phyloP scores from a whole-genome alignment of 371 early-diverging fungal species.

The Apophysomyces elegans region DNA sequence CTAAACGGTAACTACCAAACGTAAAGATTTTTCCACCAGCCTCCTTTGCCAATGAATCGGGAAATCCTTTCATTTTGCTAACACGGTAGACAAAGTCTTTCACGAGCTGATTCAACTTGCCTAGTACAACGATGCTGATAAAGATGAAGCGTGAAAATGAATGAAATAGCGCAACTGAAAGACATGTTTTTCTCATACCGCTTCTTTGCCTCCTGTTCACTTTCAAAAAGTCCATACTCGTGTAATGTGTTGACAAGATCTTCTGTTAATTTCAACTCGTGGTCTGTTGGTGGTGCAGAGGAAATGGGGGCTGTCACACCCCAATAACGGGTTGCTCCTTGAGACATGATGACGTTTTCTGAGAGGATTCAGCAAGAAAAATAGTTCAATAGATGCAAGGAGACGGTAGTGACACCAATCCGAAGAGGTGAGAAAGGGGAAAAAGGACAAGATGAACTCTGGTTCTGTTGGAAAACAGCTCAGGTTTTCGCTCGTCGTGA shows the following conservation, averaged over 20 bases:
- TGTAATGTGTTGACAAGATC: conserved; percentile 67
- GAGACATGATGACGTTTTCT: conserved; percentile 20
- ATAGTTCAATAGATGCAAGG: background rate
- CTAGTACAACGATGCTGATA: conserved; percentile 83
- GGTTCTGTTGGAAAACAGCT: conserved; percentile 8
- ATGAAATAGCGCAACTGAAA: background rate
- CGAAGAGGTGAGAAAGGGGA: conserved; percentile 6
- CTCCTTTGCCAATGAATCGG: conserved; percentile 82
- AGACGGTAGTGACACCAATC: background rate
- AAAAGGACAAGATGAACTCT: conserved; percentile 8
- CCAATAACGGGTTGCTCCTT: conserved; percentile 37
- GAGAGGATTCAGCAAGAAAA: conserved; percentile 1
- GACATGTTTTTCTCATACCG: conserved; percentile 25
- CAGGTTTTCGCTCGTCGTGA: conserved; percentile 9
- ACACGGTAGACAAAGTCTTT: conserved; percentile 90
- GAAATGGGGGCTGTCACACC: conserved; percentile 72
- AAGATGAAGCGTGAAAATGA: conserved; percentile 8
- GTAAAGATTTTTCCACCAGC: conserved; percentile 99
- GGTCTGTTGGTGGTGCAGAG: conserved; percentile 46
- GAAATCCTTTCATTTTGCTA: conserved; percentile 66
- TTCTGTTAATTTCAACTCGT: conserved; percentile 68
- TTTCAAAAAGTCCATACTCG: conserved; percentile 77
- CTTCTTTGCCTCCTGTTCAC: conserved; percentile 65
- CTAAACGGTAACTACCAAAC: conserved; percentile 98
- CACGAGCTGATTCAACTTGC: conserved; percentile 83